Evolutionary conservation across 495 filamentous ascomycete species (phyloP), one percentile per base, ranked within the genome.

Genomic region (Penicillium goetzii): DNA sequence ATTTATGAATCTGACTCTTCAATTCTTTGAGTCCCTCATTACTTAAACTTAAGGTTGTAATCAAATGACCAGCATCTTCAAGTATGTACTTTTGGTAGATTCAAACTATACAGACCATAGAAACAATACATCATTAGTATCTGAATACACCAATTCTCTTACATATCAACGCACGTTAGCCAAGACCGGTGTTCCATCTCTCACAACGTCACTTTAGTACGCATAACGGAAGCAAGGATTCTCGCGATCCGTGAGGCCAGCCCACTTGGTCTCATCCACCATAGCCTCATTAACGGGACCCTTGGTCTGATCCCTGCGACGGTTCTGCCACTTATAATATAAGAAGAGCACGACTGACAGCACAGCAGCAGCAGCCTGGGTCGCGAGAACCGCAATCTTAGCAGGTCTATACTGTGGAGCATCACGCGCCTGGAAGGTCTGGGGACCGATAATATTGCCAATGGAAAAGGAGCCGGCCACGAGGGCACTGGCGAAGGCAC

Each of bases 361-460:
- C 0, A 81, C 41, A 3, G 76, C 79, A 5, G 72, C 80, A 0
- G 72, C 75, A 30, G 77, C 75, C 54, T 84, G 80, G 0, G 79
- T 83, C 0, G 77, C 82, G 38, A 86, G 66, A 10, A 89, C 81
- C 0, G 84, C 76, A 49, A 89, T 82, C 73, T 89, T 90, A 6
- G 88, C 88, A 1, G 86, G 86, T 11, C 71, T 81, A 66, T 86
- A 89, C 6, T 83, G 76, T 0, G 88, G 88, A 9, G 83, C 84
- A 66, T 89, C 86, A 11, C 66, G 73, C 0, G 77, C 75, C 50
- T 82, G 82, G 66, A 90, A 90, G 3, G 89, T 84, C 71, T 90
- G 87, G 4, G 87, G 86, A 0, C 88, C 85, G 68, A 90, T 88
- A 63, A 89, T 88, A 65, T 85, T 89, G 12, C 85, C 87, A 5